phyloP scores from a whole-genome alignment of 2,329 filamentous ascomycete genomes.

The Xylaria sp. region DNA sequence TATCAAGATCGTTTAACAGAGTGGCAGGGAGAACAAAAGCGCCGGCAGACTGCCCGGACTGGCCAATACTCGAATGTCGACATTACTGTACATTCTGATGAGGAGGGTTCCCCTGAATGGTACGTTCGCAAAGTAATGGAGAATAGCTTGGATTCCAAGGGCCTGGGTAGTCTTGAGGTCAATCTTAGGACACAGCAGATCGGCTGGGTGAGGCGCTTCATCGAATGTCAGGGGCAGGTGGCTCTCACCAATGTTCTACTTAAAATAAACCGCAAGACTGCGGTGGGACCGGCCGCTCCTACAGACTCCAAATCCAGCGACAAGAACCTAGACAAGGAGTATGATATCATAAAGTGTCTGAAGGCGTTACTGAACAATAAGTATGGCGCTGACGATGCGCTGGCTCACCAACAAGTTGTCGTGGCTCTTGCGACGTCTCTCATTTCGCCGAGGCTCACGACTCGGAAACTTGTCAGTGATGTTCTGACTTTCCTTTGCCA shows the following conservation, averaged over 20 bases:
- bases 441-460: constrained; percentile 88
- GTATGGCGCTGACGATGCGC: constrained; percentile 95
- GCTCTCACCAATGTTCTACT: constrained; percentile 92
- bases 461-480: constrained; percentile 93
- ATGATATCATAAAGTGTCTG: constrained; percentile 97
- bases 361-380: constrained; percentile 99
- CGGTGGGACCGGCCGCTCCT: constrained; percentile 75
- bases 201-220: constrained; percentile 95
- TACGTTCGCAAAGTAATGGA: constrained; percentile 98
- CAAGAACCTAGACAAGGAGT: constrained; percentile 88
- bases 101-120: constrained; percentile 97
- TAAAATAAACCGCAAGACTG: constrained; percentile 91
- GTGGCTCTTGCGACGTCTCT: constrained; percentile 87
- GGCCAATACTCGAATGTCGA: constrained; percentile 76
- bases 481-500: constrained; percentile 96
- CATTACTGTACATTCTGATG: constrained; percentile 82
- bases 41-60: constrained; percentile 77
- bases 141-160: constrained; percentile 90
- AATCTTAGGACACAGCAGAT: constrained; percentile 96
- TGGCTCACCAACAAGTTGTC: constrained; percentile 89
- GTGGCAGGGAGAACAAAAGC: constrained; percentile 93
- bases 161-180: constrained; percentile 91
- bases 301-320: constrained; percentile 69
- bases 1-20: constrained; percentile 95
- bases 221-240: constrained; percentile 96